Percentiles rank a stretch among this genome's conserved stretches.
Evolutionary conservation across 805 yeast genomes (phyloP).

Genomic region (Metschnikowia arizonensis): DNA sequence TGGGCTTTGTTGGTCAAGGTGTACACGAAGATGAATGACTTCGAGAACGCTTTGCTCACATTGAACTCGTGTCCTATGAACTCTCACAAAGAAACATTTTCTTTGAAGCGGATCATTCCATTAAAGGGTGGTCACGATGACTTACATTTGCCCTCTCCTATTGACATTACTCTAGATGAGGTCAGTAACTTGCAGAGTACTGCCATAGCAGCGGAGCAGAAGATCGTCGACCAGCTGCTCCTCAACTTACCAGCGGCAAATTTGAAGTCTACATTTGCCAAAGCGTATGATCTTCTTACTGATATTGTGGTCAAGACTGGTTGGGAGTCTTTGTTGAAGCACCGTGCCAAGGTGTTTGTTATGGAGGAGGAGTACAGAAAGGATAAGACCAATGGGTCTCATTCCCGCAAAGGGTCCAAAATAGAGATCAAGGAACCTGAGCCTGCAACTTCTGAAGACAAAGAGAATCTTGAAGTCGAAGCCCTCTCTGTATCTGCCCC

Average conservation of each 20-base stretch:
- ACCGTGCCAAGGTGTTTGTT: slow-evolving; percentile 45
- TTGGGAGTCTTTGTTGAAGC: slow-evolving; percentile 43
- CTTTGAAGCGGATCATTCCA: slow-evolving; percentile 56
- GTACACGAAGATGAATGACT: slow-evolving; percentile 59
- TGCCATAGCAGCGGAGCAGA: slow-evolving; percentile 64
- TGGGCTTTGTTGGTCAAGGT: slow-evolving; percentile 67
- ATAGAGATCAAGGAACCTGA: slow-evolving; percentile 12
- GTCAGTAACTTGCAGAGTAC: slow-evolving; percentile 64
- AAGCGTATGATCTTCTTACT: slow-evolving; percentile 43
- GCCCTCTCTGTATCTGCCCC: slow-evolving; percentile 5
- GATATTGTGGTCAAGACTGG: slow-evolving; percentile 44
- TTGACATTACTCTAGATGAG: slow-evolving; percentile 66
- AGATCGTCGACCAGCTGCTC: slow-evolving; percentile 57
- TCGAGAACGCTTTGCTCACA: slow-evolving; percentile 67
- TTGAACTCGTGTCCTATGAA: slow-evolving; percentile 82
- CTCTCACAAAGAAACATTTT: slow-evolving; percentile 62
- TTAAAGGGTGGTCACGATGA: slow-evolving; percentile 45
- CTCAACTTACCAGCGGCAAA: slow-evolving; percentile 65
- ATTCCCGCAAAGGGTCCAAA: slow-evolving; percentile 8
- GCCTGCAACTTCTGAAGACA: background rate
- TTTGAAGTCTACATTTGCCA: slow-evolving; percentile 48
- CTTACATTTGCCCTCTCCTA: slow-evolving; percentile 72
- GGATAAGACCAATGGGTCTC: slow-evolving; percentile 26
- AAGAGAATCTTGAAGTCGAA: background rate
- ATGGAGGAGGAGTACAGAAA: slow-evolving; percentile 47